A percentile compares a stretch with the other conserved stretches of the same genome.
Conservation (phyloP, 352 stramenopile species). For the Globisporangium parvum region DNA sequence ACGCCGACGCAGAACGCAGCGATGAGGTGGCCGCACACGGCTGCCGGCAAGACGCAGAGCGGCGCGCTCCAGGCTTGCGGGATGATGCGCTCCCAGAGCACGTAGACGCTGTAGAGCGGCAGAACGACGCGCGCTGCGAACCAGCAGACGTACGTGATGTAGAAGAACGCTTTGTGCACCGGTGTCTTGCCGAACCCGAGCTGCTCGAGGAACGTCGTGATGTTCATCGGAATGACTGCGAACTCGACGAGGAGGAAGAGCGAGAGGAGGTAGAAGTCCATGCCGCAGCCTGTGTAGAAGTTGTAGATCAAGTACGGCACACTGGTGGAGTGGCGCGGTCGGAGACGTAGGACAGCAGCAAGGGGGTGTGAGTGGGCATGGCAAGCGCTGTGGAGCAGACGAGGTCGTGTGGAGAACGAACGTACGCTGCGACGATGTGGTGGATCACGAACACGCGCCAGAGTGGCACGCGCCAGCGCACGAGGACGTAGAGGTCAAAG, state of each 20-base stretch:
- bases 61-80: conserved; percentile 30
- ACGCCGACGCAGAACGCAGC: conserved; percentile 74
- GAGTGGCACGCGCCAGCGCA: conserved; percentile 64
- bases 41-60: conserved; percentile 58
- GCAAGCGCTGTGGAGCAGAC: background rate
- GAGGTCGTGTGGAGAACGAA: conserved; percentile 12
- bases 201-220: conserved; percentile 76
- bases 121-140: conserved; percentile 67
- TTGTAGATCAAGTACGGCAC: conserved; percentile 82
- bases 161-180: conserved; percentile 61
- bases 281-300: conserved; percentile 60
- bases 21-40: conserved; percentile 77
- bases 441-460: conserved; percentile 79
- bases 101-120: conserved; percentile 77
- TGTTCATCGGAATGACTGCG: conserved; percentile 75
- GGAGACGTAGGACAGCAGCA: background rate
- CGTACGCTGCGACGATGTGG: conserved; percentile 74
- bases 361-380: background rate
- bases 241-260: conserved; percentile 84
- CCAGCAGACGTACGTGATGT: conserved; percentile 71
- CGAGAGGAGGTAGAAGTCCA: conserved; percentile 75
- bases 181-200: conserved; percentile 61
- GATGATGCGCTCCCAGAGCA: conserved; percentile 68
- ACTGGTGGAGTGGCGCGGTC: conserved; percentile 24
- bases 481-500: conserved; percentile 72